Evolutionary conservation across 257 asterid genomes (phyloP), one percentile per base, ranked within the genome.

Genomic region (Fraxinus excelsior): DNA sequence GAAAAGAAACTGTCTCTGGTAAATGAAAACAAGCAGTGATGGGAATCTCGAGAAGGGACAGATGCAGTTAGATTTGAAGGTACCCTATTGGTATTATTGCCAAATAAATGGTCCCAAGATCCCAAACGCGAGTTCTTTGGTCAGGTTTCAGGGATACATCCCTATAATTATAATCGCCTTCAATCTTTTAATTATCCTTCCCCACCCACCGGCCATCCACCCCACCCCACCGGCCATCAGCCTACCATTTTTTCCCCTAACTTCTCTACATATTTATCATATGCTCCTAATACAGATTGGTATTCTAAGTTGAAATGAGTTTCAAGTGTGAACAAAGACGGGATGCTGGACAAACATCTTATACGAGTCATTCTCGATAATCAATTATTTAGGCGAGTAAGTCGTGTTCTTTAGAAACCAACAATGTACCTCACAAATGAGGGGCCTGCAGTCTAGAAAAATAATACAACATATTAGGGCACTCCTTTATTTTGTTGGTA

Each of bases 71-170:
- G 85, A 85, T 78, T 81, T 46, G 67, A 60, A 72, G 71, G 73
- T 64, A 23, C 42, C 51, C 77, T 56, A 70, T 78, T 75, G 79
- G 69, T 78, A 84, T 84, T 80, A 78, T 84, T 83, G 81, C 56
- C n/a, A 79, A 78, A 77, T 84, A 37, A 84, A 89, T 86, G 91
- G 91, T 89, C 91, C 91, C 86, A 62, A 68, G 75, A 85, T 87
- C 89, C 86, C 76, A 85, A 87, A 82, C 84, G 76, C 70, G 69
- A 70, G 75, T 60, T 75, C 75, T 80, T 79, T 42, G 46, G 78
- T 77, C 82, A 87, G 87, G 71, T 46, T 83, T 67, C 84, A 82
- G 85, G 26, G 75, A 64, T 56, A 44, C 75, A 71, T 80, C 42
- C 42, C 42, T 37, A 37, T 37, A 37, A n/a, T 37, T 37, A 7